phyloP scores from a whole-genome alignment of 345 rosid genomes.

The Orychophragmus violaceus region DNA sequence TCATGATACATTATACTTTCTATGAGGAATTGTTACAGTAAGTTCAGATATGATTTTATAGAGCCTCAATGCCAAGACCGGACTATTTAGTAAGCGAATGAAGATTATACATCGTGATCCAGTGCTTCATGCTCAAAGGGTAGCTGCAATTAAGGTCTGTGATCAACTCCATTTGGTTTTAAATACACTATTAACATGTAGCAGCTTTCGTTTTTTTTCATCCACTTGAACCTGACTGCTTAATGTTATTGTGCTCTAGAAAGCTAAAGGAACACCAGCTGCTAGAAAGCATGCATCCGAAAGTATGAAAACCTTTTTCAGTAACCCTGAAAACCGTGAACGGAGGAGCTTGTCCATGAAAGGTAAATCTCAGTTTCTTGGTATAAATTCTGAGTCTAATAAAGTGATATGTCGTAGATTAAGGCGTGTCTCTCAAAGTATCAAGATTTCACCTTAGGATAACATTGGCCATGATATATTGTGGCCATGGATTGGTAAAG shows the following conservation, averaged over 20 bases:
- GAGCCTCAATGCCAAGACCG: slow-evolving; percentile 96
- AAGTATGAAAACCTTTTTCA: slow-evolving; percentile 66
- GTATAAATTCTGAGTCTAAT: background rate
- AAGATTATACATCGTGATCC: slow-evolving; percentile 85
- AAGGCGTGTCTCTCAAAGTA: background rate
- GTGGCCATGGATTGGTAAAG: background rate
- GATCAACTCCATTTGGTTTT: background rate
- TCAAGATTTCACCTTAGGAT: background rate
- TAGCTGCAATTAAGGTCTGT: slow-evolving; percentile 88
- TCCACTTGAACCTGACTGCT: background rate
- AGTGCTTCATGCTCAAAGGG: slow-evolving; percentile 74
- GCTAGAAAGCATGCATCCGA: slow-evolving; percentile 83
- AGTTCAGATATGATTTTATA: slow-evolving; percentile 39
- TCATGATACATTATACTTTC: background rate
- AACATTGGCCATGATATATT: background rate
- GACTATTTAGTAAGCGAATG: slow-evolving; percentile 85
- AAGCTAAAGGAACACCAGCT: slow-evolving; percentile 76
- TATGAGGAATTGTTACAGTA: background rate
- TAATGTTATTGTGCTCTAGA: slow-evolving; percentile 41
- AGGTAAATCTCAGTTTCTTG: slow-evolving; percentile 39
- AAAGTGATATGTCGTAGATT: background rate
- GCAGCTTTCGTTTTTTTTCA: background rate
- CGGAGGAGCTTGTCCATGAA: slow-evolving; percentile 84
- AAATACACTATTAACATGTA: background rate
- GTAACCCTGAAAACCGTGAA: slow-evolving; percentile 73